Conservation (phyloP, 805 yeast genomes). For the Wickerhamia fluorescens region DNA sequence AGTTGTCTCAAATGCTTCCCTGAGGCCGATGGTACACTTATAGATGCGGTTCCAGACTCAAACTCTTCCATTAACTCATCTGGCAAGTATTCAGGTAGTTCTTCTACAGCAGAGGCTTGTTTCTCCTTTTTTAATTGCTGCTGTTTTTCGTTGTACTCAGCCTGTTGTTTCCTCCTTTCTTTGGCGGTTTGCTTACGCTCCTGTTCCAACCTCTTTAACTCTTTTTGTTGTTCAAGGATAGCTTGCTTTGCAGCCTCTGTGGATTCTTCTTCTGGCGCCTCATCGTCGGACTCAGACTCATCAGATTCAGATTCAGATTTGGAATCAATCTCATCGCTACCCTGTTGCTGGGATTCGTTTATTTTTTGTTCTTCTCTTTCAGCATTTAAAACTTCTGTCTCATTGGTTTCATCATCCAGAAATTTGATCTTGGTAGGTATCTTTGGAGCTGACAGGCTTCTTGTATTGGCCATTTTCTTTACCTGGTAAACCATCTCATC, state of each 20-base stretch:
- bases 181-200: conserved; percentile 20
- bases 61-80: conserved; percentile 28
- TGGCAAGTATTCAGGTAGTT: conserved; percentile 37
- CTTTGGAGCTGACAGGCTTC: conserved; percentile 16
- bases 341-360: conserved; percentile 9
- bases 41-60: conserved; percentile 7
- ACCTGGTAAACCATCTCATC: too few species aligned
- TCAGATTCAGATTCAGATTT: conserved; percentile 9
- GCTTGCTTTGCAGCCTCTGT: conserved; percentile 20
- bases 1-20: conserved; percentile 26
- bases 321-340: conserved; percentile 11
- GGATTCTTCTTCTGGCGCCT: conserved; percentile 41
- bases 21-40: neutral
- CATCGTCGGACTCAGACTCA: conserved; percentile 16
- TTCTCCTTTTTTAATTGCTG: conserved; percentile 22
- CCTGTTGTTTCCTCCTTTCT: conserved; percentile 30
- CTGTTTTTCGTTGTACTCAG: conserved; percentile 27
- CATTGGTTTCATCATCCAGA: conserved; percentile 20
- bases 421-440: conserved; percentile 26
- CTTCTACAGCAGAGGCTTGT: conserved; percentile 10
- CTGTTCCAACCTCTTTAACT: conserved; percentile 15
- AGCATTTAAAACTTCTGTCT: neutral
- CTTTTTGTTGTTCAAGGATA: conserved; percentile 19
- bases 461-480: conserved; percentile 20
- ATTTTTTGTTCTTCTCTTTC: too few species aligned